Evolutionary conservation across 2,329 filamentous ascomycete genomes (phyloP).

Genomic region (Penicillium sp.): DNA sequence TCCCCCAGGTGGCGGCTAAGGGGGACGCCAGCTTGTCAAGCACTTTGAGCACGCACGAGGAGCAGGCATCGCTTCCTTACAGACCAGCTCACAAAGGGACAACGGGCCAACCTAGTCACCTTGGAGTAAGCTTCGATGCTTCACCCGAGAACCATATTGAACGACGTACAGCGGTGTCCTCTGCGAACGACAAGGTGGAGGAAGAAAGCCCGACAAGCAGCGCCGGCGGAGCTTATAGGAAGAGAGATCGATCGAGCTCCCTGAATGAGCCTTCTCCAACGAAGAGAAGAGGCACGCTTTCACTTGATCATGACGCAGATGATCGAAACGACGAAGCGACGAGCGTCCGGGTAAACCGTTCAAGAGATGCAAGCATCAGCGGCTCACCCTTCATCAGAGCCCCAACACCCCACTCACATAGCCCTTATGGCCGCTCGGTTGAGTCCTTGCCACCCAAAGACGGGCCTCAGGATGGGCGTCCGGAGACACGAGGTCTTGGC

Average conservation of each 20-base stretch:
- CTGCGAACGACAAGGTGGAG: conserved; percentile 12
- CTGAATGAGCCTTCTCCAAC: conserved; percentile 22
- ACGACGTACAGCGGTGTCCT: conserved; percentile 16
- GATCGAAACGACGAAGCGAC: conserved; percentile 17
- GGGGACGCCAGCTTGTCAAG: conserved; percentile 14
- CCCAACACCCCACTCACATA: conserved; percentile 27
- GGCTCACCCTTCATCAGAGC: conserved; percentile 46
- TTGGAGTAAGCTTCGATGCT: conserved; percentile 7
- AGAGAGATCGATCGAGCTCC: conserved; percentile 31
- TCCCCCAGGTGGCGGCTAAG: conserved; percentile 9
- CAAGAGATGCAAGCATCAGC: conserved; percentile 38
- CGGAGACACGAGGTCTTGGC: conserved; percentile 14
- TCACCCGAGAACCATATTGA: conserved; percentile 8
- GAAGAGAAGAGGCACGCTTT: conserved; percentile 25
- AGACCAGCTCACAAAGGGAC: conserved; percentile 8
- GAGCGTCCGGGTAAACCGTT: conserved; percentile 22
- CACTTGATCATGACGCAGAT: conserved; percentile 20
- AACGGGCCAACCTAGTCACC: conserved; percentile 8
- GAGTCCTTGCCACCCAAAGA: conserved; percentile 24
- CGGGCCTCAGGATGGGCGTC: conserved; percentile 15
- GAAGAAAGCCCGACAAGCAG: conserved; percentile 8
- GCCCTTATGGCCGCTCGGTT: conserved; percentile 26
- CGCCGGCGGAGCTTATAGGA: conserved; percentile 14
- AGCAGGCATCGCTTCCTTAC: conserved; percentile 13
- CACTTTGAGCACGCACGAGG: conserved; percentile 13